These are phyloP conservation scores for Xylariales sp. DNA, from an alignment of 2,329 filamentous ascomycete species.

Conservation along the genomic window DNA sequence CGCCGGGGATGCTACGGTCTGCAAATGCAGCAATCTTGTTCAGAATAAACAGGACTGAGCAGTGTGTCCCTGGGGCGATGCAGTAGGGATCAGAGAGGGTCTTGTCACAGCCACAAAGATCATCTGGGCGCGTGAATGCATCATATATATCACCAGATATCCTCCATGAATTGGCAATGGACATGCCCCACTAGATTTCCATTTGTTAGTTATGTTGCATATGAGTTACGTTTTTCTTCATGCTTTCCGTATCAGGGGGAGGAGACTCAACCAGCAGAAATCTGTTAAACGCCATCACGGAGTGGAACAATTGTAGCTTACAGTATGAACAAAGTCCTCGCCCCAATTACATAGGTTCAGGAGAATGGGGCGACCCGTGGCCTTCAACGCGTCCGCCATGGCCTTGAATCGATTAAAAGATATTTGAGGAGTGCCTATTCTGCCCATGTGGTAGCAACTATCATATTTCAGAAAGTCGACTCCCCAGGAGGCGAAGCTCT, in stretches of 20 bases:
- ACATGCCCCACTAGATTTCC: slow-evolving; percentile 24
- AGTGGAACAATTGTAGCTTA: too few relatives aligned
- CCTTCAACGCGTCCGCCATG: slow-evolving; percentile 29
- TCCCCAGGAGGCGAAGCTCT: slow-evolving; percentile 47
- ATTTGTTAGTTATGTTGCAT: too few relatives aligned
- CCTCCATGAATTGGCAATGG: slow-evolving; percentile 26
- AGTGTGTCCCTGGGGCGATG: slow-evolving; percentile 3
- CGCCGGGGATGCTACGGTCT: too few relatives aligned
- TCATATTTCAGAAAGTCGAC: slow-evolving; percentile 48
- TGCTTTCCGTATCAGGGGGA: too few relatives aligned
- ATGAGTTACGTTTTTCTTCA: too few relatives aligned
- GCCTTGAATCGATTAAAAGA: slow-evolving; percentile 22
- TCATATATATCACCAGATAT: slow-evolving; percentile 29
- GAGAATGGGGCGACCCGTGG: slow-evolving; percentile 25
- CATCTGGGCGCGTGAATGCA: too few relatives aligned
- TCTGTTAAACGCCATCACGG: too few relatives aligned
- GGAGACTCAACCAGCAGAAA: too few relatives aligned
- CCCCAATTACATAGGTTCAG: slow-evolving; percentile 31
- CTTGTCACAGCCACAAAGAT: too few relatives aligned
- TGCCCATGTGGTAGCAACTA: slow-evolving; percentile 34
- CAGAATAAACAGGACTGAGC: slow-evolving; percentile 4
- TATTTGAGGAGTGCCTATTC: slow-evolving; percentile 18
- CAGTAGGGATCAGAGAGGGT: too few relatives aligned
- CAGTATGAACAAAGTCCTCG: slow-evolving; percentile 19
- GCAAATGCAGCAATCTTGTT: too few relatives aligned